Evolutionary conservation across 2,329 filamentous ascomycete species (phyloP).

Genomic region (Penicillium sp.): DNA sequence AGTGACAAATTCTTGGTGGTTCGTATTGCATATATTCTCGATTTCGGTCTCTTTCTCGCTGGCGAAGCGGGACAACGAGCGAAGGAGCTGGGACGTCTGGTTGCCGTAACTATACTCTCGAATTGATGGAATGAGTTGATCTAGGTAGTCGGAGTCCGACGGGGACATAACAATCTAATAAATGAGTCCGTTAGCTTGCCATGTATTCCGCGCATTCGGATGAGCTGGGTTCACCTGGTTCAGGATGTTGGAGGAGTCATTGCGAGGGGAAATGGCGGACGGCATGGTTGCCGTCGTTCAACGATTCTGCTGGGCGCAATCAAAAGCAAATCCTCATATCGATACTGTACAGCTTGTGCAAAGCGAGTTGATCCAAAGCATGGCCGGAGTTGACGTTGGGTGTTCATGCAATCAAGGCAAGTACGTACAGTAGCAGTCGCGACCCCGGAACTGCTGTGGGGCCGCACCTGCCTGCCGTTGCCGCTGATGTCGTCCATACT

Average conservation of each 20-base stretch:
- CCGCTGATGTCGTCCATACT: not conserved
- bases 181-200: slow-evolving; percentile 12
- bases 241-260: slow-evolving; percentile 35
- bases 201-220: slow-evolving; percentile 1
- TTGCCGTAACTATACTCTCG: slow-evolving; percentile 81
- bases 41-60: slow-evolving; percentile 86
- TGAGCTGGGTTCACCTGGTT: slow-evolving; percentile 32
- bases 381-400: not conserved
- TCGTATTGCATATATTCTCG: slow-evolving; percentile 87
- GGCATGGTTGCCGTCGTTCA: slow-evolving; percentile 25
- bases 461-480: not conserved
- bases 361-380: not conserved
- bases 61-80: slow-evolving; percentile 76
- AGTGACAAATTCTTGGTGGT: slow-evolving; percentile 92
- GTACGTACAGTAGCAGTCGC: not conserved
- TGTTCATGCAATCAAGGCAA: not conserved
- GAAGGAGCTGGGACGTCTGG: slow-evolving; percentile 67
- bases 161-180: slow-evolving; percentile 83
- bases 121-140: slow-evolving; percentile 89
- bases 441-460: slow-evolving; percentile 7
- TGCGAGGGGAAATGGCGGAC: slow-evolving; percentile 29
- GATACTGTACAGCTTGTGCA: not conserved
- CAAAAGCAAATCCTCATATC: not conserved
- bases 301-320: not conserved
- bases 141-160: slow-evolving; percentile 88